Conservation (phyloP, 768 basidiomycete species). For the Lactarius indigo region DNA sequence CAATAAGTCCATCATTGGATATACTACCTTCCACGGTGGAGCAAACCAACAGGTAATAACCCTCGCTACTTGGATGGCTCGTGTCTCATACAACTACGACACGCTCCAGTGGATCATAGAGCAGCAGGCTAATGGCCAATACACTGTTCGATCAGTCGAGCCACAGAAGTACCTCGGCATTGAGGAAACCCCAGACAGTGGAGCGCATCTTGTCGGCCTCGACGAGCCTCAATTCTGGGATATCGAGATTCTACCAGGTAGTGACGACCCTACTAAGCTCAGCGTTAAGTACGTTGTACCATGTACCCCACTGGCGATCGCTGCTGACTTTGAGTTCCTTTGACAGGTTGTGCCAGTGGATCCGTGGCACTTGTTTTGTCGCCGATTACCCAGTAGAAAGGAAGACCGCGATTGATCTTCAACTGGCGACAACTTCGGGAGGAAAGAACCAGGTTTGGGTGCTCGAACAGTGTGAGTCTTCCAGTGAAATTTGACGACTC, state of each 20-base stretch:
- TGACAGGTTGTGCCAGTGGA: neutral
- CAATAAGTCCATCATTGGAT: no score
- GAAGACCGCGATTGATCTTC: neutral
- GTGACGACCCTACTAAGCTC: neutral
- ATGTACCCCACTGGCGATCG: neutral
- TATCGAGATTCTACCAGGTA: neutral
- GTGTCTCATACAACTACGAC: no score
- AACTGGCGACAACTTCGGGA: no score
- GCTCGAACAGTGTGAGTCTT: neutral
- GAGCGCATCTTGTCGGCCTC: neutral
- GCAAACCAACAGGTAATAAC: no score
- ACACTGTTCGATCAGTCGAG: no score
- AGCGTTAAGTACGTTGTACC: neutral
- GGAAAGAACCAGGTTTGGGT: neutral
- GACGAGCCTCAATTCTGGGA: neutral
- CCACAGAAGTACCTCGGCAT: no score
- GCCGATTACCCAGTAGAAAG: neutral
- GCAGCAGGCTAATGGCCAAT: no score
- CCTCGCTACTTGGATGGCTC: no score
- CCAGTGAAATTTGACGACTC: neutral
- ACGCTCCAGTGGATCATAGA: no score
- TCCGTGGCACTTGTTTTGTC: neutral
- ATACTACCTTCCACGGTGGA: no score
- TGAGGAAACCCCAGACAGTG: no score
- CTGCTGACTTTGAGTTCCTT: neutral